Base-by-base conservation (phyloP, 1,284 basidiomycete species). In the Tilletia caries region DNA sequence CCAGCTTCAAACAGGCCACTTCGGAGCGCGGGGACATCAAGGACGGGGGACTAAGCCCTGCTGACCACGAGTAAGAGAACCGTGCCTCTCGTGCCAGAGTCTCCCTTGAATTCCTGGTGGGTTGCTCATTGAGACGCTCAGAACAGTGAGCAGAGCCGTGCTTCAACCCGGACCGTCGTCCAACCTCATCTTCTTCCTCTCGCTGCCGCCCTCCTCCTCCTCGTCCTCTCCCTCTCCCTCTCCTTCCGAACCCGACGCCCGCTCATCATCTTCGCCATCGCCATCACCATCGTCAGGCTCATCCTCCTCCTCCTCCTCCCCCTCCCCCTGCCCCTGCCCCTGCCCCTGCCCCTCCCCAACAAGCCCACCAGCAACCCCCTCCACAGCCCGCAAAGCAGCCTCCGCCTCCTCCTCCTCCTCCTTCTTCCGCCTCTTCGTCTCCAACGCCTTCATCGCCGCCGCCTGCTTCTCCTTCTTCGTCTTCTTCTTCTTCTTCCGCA, bases 381-480 rank as follows among this genome's bases (percentile, higher is more conserved):
- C 65, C 10, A 54, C 65, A 27, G 44, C 32, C 3, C 44, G 29
- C 37, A 41, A 27, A 13, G 65, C 65, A 20, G 44, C 46, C 10
- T 23, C 65, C 50, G 44, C 46, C 10, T 23, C 65, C 50, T 67
- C 58, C 27, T 33, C 66, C 66, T 58, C 41, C 20, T 52, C 66
- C 37, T 33, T 52, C 44, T 20, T 27, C 18, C 66, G 33, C 37
- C 52, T 33, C 48, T 67, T 43, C 33, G 60, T 50, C 46, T 67
- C 66, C 32, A 32, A 18, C 25, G 58, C 58, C 58, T 62, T 62
- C 58, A 20, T 23, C 33, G 58, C 58, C 18, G 58, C 58, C 29
- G 58, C 58, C 58, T 34, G 58, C 58, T 62, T 62, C 27, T 33
- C 32, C 58, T 62, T 34, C 58, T 62, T 62, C 27, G 37, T 25